These are phyloP conservation scores for Cryptosporidium viatorum DNA, from an alignment of 169 alveolate species.

Conservation along the genomic window DNA sequence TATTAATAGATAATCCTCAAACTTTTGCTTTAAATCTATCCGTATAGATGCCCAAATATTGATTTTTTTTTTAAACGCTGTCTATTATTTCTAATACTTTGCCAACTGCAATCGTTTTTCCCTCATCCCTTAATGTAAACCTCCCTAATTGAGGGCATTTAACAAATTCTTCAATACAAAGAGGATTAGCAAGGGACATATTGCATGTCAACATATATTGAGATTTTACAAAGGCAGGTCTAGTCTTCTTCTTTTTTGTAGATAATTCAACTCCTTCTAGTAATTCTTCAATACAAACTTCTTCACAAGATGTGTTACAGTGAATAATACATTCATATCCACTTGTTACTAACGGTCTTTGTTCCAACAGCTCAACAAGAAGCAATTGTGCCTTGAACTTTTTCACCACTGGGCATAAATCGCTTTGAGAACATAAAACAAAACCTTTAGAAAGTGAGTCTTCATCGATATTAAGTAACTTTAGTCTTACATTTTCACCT, in stretches of 20 bases:
- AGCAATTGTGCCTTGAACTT: slow-evolving; percentile 91
- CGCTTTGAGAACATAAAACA: slow-evolving; percentile 91
- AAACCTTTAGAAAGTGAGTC: slow-evolving; percentile 95
- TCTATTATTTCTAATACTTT: slow-evolving; percentile 83
- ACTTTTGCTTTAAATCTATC: background rate
- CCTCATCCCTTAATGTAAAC: slow-evolving; percentile 96
- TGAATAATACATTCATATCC: slow-evolving; percentile 94
- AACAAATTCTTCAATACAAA: slow-evolving; percentile 92
- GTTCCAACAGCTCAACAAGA: slow-evolving; percentile 92
- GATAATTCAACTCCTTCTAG: slow-evolving; percentile 82
- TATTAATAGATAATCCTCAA: background rate
- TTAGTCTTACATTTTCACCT: slow-evolving; percentile 91
- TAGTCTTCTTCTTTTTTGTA: slow-evolving; percentile 84
- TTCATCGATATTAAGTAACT: slow-evolving; percentile 91
- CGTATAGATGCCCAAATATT: background rate
- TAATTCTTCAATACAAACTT: slow-evolving; percentile 84
- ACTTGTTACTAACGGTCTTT: slow-evolving; percentile 92
- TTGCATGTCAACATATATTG: slow-evolving; percentile 83
- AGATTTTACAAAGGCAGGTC: slow-evolving; percentile 86
- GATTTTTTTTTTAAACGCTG: slow-evolving; percentile 8
- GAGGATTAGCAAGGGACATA: slow-evolving; percentile 82
- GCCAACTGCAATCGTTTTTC: slow-evolving; percentile 92
- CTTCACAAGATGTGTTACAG: slow-evolving; percentile 89
- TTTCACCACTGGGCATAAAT: slow-evolving; percentile 91
- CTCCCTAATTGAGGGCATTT: slow-evolving; percentile 93